Base-by-base conservation (phyloP, 2,329 filamentous ascomycete species). In the Orbilia ellipsospora region DNA sequence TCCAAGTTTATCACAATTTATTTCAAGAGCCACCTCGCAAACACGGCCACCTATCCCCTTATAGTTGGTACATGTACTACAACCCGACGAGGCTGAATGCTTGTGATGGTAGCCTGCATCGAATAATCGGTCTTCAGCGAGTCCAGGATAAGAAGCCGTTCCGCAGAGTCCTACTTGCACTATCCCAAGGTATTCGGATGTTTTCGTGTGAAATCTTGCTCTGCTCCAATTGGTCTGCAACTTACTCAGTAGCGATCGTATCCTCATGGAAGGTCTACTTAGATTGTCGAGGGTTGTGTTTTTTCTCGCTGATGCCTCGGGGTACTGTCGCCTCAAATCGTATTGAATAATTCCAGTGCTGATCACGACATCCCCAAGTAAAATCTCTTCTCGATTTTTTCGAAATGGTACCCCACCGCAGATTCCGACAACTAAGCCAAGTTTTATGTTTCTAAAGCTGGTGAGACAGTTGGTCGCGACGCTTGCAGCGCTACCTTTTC, bases 11-110 rank as follows among this genome's bases (percentile, higher is more conserved):
- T 56, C 59, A 52, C 36, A 8, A 45, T 18, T 8, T 78, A 79
- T 51, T 83, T 82, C 7, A 77, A 79, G 69, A 83, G 82, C 1
- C 61, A 72, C 40, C 7, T 52, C 50, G 50, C 50, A n/a, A n/a
- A n/a, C n/a, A n/a, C n/a, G n/a, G n/a, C n/a, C n/a, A n/a, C n/a
- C n/a, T n/a, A n/a, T n/a, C n/a, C n/a, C n/a, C n/a, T n/a, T n/a
- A n/a, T n/a, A n/a, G n/a, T n/a, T n/a, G n/a, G n/a, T n/a, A n/a
- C n/a, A n/a, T n/a, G n/a, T n/a, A n/a, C n/a, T n/a, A n/a, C n/a
- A n/a, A n/a, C n/a, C n/a, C n/a, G n/a, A n/a, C n/a, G n/a, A n/a
- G n/a, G n/a, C n/a, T n/a, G n/a, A n/a, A n/a, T n/a, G n/a, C n/a
- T n/a, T n/a, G n/a, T n/a, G n/a, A n/a, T n/a, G n/a, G n/a, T n/a